These are phyloP conservation scores for Calocera cornea DNA, from an alignment of 768 basidiomycete species.

Conservation along the genomic window DNA sequence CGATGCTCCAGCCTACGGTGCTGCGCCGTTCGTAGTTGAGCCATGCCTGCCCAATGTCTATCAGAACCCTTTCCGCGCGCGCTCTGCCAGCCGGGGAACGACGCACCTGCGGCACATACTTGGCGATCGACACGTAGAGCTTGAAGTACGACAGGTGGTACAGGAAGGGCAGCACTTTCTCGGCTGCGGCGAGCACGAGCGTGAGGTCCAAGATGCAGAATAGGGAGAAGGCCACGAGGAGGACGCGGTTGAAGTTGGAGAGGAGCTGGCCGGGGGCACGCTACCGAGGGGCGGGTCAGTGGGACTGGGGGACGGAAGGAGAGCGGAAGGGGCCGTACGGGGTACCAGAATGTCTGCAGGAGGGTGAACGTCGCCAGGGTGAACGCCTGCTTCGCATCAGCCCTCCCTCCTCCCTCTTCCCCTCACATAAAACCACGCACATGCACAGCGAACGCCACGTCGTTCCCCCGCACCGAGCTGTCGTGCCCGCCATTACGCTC, in stretches of 20 bases:
- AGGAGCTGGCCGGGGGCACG: constrained; percentile 11
- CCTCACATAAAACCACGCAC: constrained; percentile 8
- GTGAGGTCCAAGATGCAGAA: constrained; percentile 16
- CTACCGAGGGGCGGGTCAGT: constrained; percentile 1
- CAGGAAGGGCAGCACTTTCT: constrained; percentile 18
- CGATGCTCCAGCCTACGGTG: constrained; percentile 22
- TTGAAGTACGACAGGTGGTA: constrained; percentile 25
- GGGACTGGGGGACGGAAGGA: no score
- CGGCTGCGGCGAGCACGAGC: constrained; percentile 9
- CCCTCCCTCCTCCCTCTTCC: background rate
- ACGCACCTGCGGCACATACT: constrained; percentile 30
- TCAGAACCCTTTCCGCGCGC: no score
- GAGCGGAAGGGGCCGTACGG: background rate
- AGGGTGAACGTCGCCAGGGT: constrained; percentile 22
- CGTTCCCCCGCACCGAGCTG: constrained; percentile 25
- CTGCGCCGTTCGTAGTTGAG: constrained; percentile 26
- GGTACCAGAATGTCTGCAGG: constrained; percentile 25
- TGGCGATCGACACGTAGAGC: constrained; percentile 26
- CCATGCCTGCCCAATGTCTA: constrained; percentile 12
- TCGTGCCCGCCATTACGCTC: constrained; percentile 25
- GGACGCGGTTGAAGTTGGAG: constrained; percentile 13
- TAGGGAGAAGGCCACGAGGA: constrained; percentile 17
- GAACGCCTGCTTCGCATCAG: constrained; percentile 14
- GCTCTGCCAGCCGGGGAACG: background rate
- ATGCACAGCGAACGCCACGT: constrained; percentile 30